Conservation (phyloP, 192 early-diverging fungal genomes). For the Coemansia sp. region DNA sequence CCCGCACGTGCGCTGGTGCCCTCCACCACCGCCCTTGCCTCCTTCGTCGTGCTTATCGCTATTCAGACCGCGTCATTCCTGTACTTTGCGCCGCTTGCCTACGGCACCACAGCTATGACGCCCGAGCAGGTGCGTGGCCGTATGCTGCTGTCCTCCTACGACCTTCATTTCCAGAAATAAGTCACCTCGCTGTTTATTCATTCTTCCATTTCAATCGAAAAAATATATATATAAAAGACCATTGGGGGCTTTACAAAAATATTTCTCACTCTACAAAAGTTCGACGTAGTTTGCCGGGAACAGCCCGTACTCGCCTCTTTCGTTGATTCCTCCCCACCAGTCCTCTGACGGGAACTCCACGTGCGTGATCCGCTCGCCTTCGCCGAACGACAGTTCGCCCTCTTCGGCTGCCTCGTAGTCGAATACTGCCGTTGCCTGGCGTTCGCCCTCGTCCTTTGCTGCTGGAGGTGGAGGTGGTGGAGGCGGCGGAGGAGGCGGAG, state of each 20-base stretch:
- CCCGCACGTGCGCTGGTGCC: slow-evolving; percentile 43
- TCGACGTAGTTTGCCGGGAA: slow-evolving; percentile 71
- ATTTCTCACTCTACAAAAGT: slow-evolving; percentile 13
- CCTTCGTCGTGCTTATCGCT: slow-evolving; percentile 47
- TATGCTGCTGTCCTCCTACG: slow-evolving; percentile 80
- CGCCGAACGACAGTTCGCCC: slow-evolving; percentile 81
- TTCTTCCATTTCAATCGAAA: background rate
- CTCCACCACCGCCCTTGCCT: slow-evolving; percentile 30
- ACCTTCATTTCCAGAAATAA: slow-evolving; percentile 70
- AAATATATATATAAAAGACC: too few species aligned
- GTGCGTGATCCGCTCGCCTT: slow-evolving; percentile 70
- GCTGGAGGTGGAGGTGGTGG: slow-evolving; percentile 10
- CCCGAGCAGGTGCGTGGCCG: slow-evolving; percentile 60
- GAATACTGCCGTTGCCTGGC: slow-evolving; percentile 66
- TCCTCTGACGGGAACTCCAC: slow-evolving; percentile 83
- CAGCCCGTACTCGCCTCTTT: slow-evolving; percentile 59
- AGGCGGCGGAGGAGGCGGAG: slow-evolving; percentile 23
- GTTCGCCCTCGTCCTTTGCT: slow-evolving; percentile 31
- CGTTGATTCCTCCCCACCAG: slow-evolving; percentile 85
- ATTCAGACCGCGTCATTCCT: slow-evolving; percentile 62
- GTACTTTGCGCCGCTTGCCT: slow-evolving; percentile 84
- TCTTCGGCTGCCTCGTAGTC: slow-evolving; percentile 85
- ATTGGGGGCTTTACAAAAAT: too few species aligned
- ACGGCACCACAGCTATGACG: slow-evolving; percentile 70
- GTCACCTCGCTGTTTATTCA: slow-evolving; percentile 6